Evolutionary conservation across 2,329 filamentous ascomycete species (phyloP).

Genomic region (Colletotrichum australisinense): DNA sequence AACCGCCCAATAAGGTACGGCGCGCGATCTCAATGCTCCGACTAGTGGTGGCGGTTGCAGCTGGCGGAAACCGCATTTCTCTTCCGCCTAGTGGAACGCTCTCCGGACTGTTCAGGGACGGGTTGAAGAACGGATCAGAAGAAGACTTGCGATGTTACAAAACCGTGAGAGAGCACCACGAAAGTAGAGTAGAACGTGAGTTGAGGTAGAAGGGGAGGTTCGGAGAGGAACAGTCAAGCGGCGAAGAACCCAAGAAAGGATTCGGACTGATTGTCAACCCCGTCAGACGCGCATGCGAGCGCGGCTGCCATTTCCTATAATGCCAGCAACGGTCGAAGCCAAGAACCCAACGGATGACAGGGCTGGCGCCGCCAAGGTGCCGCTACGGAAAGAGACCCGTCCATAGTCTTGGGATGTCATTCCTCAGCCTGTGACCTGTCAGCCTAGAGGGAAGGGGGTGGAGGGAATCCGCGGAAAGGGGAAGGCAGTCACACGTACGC

Average conservation of each 20-base stretch:
- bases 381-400: slow-evolving; percentile 29
- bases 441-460: slow-evolving; percentile 5
- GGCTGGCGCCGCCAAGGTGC: slow-evolving; percentile 31
- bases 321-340: slow-evolving; percentile 12
- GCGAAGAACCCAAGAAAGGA: not conserved
- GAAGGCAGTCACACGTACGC: not conserved
- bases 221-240: not conserved
- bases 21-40: slow-evolving; percentile 13
- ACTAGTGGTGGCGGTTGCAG: slow-evolving; percentile 11
- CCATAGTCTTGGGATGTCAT: slow-evolving; percentile 26
- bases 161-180: not conserved
- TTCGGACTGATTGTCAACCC: not conserved
- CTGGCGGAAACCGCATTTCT: slow-evolving; percentile 29
- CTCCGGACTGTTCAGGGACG: not conserved
- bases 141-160: not conserved
- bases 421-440: slow-evolving; percentile 13
- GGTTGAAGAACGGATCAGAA: not conserved
- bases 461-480: not conserved
- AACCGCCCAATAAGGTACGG: not conserved
- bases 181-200: not conserved
- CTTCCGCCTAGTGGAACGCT: not conserved
- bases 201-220: not conserved
- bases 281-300: slow-evolving; percentile 6
- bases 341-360: slow-evolving; percentile 32
- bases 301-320: slow-evolving; percentile 34